Conservation (phyloP, 2,329 filamentous ascomycete genomes). For the Onygenales sp. region DNA sequence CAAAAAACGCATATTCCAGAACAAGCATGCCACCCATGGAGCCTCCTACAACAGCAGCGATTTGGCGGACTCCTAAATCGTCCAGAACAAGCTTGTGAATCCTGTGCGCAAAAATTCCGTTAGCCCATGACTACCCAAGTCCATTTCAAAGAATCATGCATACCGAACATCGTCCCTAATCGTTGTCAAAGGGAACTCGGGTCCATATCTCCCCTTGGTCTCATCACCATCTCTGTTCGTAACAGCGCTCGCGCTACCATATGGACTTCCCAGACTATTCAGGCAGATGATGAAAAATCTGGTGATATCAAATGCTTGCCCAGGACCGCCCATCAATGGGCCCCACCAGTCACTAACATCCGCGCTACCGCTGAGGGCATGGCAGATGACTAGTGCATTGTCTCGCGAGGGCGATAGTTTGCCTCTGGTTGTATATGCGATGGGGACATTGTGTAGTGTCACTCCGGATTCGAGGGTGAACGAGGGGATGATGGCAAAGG, state of each 20-base stretch:
- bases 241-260: slow-evolving; percentile 46
- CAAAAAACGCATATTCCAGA: slow-evolving; percentile 58
- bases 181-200: slow-evolving; percentile 92
- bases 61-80: slow-evolving; percentile 43
- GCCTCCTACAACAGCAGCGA: slow-evolving; percentile 47
- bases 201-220: slow-evolving; percentile 70
- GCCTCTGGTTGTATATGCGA: slow-evolving; percentile 57
- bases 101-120: slow-evolving; percentile 18
- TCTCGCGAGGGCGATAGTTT: slow-evolving; percentile 46
- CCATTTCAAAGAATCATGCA: slow-evolving; percentile 24
- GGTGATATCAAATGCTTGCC: slow-evolving; percentile 45
- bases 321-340: slow-evolving; percentile 42
- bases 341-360: slow-evolving; percentile 50
- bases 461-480: slow-evolving; percentile 92
- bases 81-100: slow-evolving; percentile 48
- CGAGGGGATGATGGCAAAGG: slow-evolving; percentile 73
- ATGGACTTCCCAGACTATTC: slow-evolving; percentile 47
- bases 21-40: slow-evolving; percentile 52
- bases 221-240: slow-evolving; percentile 77
- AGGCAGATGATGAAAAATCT: slow-evolving; percentile 46
- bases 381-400: slow-evolving; percentile 55
- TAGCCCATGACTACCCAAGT: background rate
- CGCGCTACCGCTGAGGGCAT: slow-evolving; percentile 45
- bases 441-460: slow-evolving; percentile 62
- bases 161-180: slow-evolving; percentile 92